phyloP scores from a whole-genome alignment of 805 yeast species.

The Saccharomycopsis amapae region DNA sequence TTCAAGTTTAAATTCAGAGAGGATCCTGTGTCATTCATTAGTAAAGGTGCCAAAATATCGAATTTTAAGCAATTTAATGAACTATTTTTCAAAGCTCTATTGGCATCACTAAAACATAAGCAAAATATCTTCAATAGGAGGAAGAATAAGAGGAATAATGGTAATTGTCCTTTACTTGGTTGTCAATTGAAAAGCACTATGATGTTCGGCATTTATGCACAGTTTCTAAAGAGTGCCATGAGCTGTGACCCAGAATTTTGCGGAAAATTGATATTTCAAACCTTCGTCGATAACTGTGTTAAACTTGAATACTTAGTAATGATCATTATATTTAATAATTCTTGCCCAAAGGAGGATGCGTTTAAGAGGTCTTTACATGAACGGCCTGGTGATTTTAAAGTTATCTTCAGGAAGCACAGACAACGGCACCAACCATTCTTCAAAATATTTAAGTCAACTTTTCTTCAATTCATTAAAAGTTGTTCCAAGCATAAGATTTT shows the following conservation, averaged over 20 bases:
- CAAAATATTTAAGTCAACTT: no score
- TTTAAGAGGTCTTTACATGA: no score
- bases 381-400: no score
- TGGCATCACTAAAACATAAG: background rate
- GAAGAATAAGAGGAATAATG: background rate
- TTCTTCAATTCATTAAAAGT: no score
- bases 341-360: no score
- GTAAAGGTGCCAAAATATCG: background rate
- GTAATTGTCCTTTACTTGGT: background rate
- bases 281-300: background rate
- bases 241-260: background rate
- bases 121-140: background rate
- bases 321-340: no score
- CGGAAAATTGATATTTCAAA: background rate
- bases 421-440: no score
- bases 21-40: background rate
- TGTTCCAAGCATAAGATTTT: no score
- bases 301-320: background rate
- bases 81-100: background rate
- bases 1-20: background rate
- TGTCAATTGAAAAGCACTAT: background rate
- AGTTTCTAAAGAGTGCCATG: background rate
- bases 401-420: no score
- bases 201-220: background rate
- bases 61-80: background rate